Conservation (phyloP, 768 basidiomycete genomes). For the Lentinus tigrinus region DNA sequence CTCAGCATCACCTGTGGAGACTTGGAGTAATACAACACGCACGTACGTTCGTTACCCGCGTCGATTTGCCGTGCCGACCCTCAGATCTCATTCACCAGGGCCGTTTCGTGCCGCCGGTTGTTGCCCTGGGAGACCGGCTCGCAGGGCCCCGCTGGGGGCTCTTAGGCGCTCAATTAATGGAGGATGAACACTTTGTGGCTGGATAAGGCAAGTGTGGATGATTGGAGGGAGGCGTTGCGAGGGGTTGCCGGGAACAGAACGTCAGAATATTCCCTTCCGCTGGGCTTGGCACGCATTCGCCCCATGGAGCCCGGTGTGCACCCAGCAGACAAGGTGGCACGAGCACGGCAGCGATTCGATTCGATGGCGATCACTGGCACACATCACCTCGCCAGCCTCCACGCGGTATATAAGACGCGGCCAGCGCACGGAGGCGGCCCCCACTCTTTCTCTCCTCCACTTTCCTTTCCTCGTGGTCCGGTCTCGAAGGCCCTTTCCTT, state of each 20-base stretch:
- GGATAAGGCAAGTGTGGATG: background rate
- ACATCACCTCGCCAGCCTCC: too few species aligned
- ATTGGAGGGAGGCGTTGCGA: conserved; percentile 3
- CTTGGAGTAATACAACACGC: too few species aligned
- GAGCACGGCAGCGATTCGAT: background rate
- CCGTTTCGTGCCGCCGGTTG: conserved; percentile 16
- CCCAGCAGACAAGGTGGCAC: background rate
- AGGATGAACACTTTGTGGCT: background rate
- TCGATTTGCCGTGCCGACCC: too few species aligned
- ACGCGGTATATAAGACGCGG: conserved; percentile 1
- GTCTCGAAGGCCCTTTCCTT: conserved; percentile 21
- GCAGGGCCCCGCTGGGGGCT: background rate
- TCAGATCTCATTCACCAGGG: too few species aligned
- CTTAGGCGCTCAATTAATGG: too few species aligned
- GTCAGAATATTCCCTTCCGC: conserved; percentile 4
- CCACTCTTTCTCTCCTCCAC: conserved; percentile 18
- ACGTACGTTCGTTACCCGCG: too few species aligned
- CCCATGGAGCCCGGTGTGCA: too few species aligned
- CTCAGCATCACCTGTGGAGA: too few species aligned
- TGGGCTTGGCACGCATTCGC: background rate
- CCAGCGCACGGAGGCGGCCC: background rate
- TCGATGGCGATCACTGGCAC: too few species aligned
- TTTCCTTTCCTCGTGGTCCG: conserved; percentile 18
- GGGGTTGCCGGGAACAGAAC: conserved; percentile 9
- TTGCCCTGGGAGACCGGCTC: conserved; percentile 1